Evolutionary conservation across 164 flowering plant species (phyloP), one percentile per base, ranked within the genome.

Genomic region (Annona squamosa): DNA sequence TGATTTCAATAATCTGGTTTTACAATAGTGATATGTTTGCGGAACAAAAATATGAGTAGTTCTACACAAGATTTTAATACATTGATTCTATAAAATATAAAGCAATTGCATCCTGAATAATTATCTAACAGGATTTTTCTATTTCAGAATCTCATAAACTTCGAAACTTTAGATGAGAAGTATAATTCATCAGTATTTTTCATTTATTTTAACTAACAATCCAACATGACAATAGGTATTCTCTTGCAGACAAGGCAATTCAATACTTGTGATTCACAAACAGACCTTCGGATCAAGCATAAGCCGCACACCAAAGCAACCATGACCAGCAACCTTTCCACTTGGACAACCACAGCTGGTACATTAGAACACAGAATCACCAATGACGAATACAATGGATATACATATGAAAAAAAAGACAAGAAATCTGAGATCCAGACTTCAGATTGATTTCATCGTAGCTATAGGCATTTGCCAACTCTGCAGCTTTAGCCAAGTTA

Each of bases 301-400:
- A 66, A 93, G 92, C 65, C 87, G 84, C 66, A 79, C 99, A 69
- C 98, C 98, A 82, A 96, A 96, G 86, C 98, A 93, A 42, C 98
- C 99, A 85, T 90, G 97, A 69, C 97, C 99, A 69, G 94, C 97
- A 61, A 96, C 99, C 79, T 79, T 87, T 18, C 90, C 87, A 82
- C 99, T 95, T 42, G 99, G 99, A 77, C 99, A 96, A 68, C 99
- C 99, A 81, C 99, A 95, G 80, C 98, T 96, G 84, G 67, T 13
- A 76, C 9, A 61, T 66, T 5, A 13, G 73, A 37, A 64, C 43
- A 66, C 18, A 77, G 5, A 61, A 48, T 72, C 48, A 9, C 10
- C 61, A 48, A 65, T 64, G 62, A 37, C 44, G 41, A 66, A 63
- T 63, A 63, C 17, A 63, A 66, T 43, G 68, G 12, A 66, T 16